Evolutionary conservation across 352 stramenopile genomes (phyloP), one percentile per base, ranked within the genome.

Genomic region (Pythium periplocum): DNA sequence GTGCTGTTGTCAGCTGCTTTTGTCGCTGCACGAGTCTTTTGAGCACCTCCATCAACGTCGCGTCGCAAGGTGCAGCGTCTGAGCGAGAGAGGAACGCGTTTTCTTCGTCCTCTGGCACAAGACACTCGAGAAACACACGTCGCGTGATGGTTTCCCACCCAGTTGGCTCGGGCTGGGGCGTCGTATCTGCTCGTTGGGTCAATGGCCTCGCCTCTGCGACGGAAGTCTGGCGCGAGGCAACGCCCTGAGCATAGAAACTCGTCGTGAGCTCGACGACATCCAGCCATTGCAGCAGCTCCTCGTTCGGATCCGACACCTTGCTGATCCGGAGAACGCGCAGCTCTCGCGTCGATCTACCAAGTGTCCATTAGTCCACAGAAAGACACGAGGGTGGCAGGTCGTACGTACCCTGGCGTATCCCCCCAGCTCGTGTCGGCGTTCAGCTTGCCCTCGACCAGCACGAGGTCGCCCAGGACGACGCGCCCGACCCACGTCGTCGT

Each of bases 221-320:
- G 8, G 44, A 8, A 1, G 30, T 26, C 44, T 9, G 44, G 6
- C 44, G 12, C 38, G 12, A 8, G 7, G 38, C 38, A 12, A 12
- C 38, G 38, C 12, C 38, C 12, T 42, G 38, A 12, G 8, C 44
- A 49, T 88, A 88, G 34, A 77, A 70, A 2, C 36, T 55, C 7
- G 55, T n/a, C 2, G 62, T 63, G 7, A 90, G 63, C 50, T 87
- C 67, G 47, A 69, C 53, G 42, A 76, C 69, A 42, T 87, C 67
- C 11, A 66, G 39, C 83, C 83, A 93, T 46, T 92, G 68, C 33
- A 90, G 62, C 35, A 86, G n/a, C 46, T 93, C 83, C 58, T 87
- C 73, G 48, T 93, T 92, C 26, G 81, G 63, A 39, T 93, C 78
- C 2, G 64, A 52, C 2, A 90, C 44, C 31, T 67, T 71, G 33